Base-by-base conservation (phyloP, 495 filamentous ascomycete species). In the Elasticomyces elasticus region DNA sequence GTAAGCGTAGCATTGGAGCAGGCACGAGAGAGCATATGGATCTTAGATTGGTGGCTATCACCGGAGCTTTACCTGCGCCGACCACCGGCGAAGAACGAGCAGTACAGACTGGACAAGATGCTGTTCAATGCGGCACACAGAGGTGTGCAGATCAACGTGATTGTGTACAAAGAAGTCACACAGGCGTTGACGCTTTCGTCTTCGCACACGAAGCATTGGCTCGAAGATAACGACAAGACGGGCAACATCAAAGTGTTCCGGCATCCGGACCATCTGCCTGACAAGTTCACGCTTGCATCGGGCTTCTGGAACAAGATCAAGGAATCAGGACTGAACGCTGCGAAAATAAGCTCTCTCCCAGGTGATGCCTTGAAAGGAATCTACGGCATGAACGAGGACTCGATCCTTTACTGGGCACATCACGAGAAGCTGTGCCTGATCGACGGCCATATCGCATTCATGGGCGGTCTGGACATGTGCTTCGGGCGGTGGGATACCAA, bases 161-260 rank as follows among this genome's bases (percentile, higher is more conserved):
- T 95, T 49, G 89, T 97, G 15, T 97, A 97, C 72, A 97, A 97
- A 71, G 91, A 97, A 70, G 89, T 88, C 13, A 81, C 85, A 1
- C 83, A 89, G 62, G 87, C 89, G 13, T 70, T 96, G 53, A 91
- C 88, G 19, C 76, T 94, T 41, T 84, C 83, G 38, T 94, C 88
- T 0, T 61, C 78, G 54, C 90, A 97, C 63, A 95, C 91, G 5
- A 95, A 94, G 61, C 80, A 89, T 66, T 74, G 75, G 15, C 72
- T 97, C 7, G 54, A 58, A 28, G 49, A 58, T 43, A 51, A 52
- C 22, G 54, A 61, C 19, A 24, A n/a, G 10, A 56, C 47, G 1
- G 47, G 52, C 0, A 97, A 95, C 62, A 95, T 97, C 63, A 76
- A 80, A 19, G 89, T 97, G 2, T 95, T 95, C 68, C 76, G 91